Evolutionary conservation across 305 asterid species (phyloP).

Genomic region (Caryopteris hybrid): DNA sequence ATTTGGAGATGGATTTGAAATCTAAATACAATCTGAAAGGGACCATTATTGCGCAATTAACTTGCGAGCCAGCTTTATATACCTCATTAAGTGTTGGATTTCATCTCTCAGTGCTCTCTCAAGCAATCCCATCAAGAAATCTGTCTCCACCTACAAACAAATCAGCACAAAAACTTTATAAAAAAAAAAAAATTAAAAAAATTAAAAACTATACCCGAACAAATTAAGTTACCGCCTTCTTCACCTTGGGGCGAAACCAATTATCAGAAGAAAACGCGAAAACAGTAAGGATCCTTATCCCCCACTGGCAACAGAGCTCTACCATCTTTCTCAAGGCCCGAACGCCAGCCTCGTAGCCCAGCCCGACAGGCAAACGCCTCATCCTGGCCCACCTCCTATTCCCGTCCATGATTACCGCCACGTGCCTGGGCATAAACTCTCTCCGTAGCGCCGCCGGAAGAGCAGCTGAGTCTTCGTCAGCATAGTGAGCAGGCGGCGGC

Average conservation of each 20-base stretch:
- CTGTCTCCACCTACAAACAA: constrained; percentile 43
- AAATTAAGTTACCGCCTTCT: not conserved
- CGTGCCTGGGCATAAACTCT: constrained; percentile 51
- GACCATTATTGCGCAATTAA: no score
- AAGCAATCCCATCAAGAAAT: constrained; percentile 51
- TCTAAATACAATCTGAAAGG: no score
- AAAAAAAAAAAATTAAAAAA: not conserved
- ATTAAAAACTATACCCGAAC: not conserved
- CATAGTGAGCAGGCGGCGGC: not conserved
- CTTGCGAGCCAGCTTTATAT: not conserved
- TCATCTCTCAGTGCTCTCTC: constrained; percentile 38
- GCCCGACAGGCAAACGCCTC: constrained; percentile 29
- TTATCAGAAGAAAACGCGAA: constrained; percentile 56
- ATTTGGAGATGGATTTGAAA: no score
- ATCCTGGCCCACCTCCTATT: constrained; percentile 56
- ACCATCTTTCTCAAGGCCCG: constrained; percentile 29
- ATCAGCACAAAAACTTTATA: not conserved
- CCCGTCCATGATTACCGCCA: constrained; percentile 62
- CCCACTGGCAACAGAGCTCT: constrained; percentile 39
- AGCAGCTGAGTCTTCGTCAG: constrained; percentile 1
- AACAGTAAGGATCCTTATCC: constrained; percentile 43
- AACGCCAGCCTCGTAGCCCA: constrained; percentile 45
- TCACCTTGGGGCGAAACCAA: constrained; percentile 51
- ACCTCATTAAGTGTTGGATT: constrained; percentile 40
- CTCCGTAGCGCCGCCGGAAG: constrained; percentile 29